Evolutionary conservation across 768 basidiomycete species (phyloP), one percentile per base, ranked within the genome.

Genomic region (Neoboletus subvelutipes): DNA sequence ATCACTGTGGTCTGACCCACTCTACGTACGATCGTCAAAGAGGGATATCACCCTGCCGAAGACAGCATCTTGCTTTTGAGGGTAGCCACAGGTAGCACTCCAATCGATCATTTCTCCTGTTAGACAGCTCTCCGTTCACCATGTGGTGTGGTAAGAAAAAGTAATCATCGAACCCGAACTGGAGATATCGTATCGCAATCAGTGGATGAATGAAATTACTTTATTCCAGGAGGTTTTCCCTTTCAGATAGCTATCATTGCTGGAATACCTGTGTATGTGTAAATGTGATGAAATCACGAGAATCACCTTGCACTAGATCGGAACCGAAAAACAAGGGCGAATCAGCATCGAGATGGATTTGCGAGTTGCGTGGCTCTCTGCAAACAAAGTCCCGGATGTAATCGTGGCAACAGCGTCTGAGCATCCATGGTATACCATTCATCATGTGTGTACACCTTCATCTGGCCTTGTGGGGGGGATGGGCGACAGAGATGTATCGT

Each of bases 231-330:
- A 31, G 20, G 20, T 2, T 15, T 37, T 31, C 37, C 41, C 20
- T 13, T 55, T 39, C 41, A 20, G 18, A 47, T 0, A 12, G 4
- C 18, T 12, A 17, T 24, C 39, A 37, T 45, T 18, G 18, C 42
- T 18, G 26, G 12, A 40, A 43, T 12, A 34, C 42, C 24, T 46
- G 37, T 15, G 26, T 34, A 41, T 43, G 22, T 43, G 20, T 8
- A 43, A 24, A 22, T 49, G 39, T 42, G 45, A 54, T 18, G 11
- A 5, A 15, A 36, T 50, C 20, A 36, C 26, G 59, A 50, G 45
- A 47, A 56, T 47, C 39, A 56, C 26, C 17, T 40, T n/a, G 48
- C 48, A 50, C 48, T 33, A 33, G 42, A 42, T 61, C 53, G 33
- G 41, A 33, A 45, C 10, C 24, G 15, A 45, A 31, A 46, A 43